phyloP scores from a whole-genome alignment of 2,329 filamentous ascomycete genomes.

The Fusarium citri region DNA sequence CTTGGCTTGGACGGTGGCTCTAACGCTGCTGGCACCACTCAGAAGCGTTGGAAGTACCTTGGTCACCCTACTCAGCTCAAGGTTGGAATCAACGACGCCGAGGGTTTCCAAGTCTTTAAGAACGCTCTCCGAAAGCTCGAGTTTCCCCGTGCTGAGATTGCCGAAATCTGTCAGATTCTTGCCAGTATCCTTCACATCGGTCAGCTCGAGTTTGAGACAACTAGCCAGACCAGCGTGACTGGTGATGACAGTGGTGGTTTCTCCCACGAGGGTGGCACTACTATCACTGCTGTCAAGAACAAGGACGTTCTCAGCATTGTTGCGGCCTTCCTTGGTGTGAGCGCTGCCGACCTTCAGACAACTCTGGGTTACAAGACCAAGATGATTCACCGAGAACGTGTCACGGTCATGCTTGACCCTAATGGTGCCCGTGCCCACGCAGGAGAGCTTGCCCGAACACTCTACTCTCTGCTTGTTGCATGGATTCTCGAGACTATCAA shows the following conservation, averaged over 20 bases:
- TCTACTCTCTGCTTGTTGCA: slow-evolving; percentile 93
- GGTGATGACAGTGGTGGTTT: slow-evolving; percentile 96
- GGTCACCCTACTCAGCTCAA: slow-evolving; percentile 97
- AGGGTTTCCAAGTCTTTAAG: slow-evolving; percentile 98
- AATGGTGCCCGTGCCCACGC: slow-evolving; percentile 90
- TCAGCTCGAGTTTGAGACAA: slow-evolving; percentile 91
- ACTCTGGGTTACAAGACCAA: slow-evolving; percentile 97
- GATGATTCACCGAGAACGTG: slow-evolving; percentile 93
- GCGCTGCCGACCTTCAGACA: slow-evolving; percentile 82
- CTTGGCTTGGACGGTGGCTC: slow-evolving; percentile 69
- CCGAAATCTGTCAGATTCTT: slow-evolving; percentile 94
- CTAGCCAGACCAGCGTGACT: slow-evolving; percentile 79
- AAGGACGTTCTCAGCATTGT: slow-evolving; percentile 88
- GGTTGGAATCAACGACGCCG: slow-evolving; percentile 94
- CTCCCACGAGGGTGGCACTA: slow-evolving; percentile 92
- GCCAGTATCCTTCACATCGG: slow-evolving; percentile 97
- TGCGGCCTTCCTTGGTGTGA: slow-evolving; percentile 93
- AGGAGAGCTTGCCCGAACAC: slow-evolving; percentile 90
- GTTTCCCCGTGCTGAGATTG: slow-evolving; percentile 92
- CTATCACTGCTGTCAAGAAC: slow-evolving; percentile 88
- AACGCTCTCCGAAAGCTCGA: slow-evolving; percentile 93
- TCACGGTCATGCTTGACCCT: slow-evolving; percentile 98
- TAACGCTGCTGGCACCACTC: slow-evolving; percentile 61
- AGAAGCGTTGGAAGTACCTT: slow-evolving; percentile 94
- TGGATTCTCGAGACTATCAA: slow-evolving; percentile 96